Conservation (phyloP, 2,329 filamentous ascomycete species). For the Samsoniella hepiali region DNA sequence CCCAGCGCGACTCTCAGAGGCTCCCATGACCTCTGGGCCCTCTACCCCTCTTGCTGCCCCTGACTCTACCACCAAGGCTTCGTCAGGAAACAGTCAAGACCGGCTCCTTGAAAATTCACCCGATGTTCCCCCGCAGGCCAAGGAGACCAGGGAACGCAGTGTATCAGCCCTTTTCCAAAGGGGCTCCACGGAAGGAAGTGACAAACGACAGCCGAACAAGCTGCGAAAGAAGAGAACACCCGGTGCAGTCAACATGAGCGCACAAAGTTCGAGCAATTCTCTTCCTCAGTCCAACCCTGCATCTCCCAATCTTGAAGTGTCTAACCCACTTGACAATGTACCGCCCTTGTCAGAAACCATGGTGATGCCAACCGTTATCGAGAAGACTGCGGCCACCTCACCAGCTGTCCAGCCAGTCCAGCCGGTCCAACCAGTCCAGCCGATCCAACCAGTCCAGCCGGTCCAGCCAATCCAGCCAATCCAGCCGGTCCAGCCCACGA, state of each 20-base stretch:
- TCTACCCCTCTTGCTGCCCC: neutral
- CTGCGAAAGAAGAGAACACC: conserved; percentile 81
- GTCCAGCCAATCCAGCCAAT: conserved; percentile 19
- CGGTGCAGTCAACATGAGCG: conserved; percentile 76
- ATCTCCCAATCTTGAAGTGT: conserved; percentile 45
- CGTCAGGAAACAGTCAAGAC: conserved; percentile 47
- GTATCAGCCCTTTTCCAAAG: conserved; percentile 69
- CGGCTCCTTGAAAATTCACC: conserved; percentile 43
- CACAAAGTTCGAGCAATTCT: conserved; percentile 84
- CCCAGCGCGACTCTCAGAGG: conserved; percentile 26
- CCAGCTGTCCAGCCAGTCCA: conserved; percentile 20
- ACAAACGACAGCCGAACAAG: conserved; percentile 79
- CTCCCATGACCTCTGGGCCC: conserved; percentile 21
- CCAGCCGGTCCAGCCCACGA: conserved; percentile 19
- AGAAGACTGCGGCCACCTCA: conserved; percentile 13
- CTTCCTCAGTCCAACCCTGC: conserved; percentile 47
- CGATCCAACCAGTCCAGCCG: conserved; percentile 18
- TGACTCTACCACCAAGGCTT: neutral
- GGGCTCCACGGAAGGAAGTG: conserved; percentile 57
- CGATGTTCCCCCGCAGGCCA: conserved; percentile 39
- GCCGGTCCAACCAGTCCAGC: conserved; percentile 10
- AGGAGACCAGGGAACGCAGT: conserved; percentile 61
- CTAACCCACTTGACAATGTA: conserved; percentile 45
- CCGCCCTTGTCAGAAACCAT: conserved; percentile 22
- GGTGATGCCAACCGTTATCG: conserved; percentile 22